Evolutionary conservation across 352 stramenopile genomes (phyloP).

Genomic region (Elongisporangium senticosum): DNA sequence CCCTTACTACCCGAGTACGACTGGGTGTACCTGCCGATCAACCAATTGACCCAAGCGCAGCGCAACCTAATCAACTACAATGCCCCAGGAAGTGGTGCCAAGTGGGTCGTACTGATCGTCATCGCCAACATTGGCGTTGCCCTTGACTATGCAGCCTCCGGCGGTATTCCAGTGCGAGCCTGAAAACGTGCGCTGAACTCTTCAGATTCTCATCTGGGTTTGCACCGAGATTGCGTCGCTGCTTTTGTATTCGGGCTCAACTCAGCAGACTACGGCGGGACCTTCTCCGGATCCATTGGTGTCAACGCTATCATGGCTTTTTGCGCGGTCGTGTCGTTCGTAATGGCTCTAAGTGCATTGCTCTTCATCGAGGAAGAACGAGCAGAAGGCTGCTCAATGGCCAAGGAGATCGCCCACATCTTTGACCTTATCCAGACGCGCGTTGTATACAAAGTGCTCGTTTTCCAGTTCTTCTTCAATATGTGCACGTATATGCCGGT

Average conservation of each 20-base stretch:
- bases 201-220: slow-evolving; percentile 23
- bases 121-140: slow-evolving; percentile 71
- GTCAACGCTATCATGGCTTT: slow-evolving; percentile 26
- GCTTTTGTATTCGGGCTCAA: slow-evolving; percentile 61
- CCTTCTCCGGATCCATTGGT: slow-evolving; percentile 36
- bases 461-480: slow-evolving; percentile 33
- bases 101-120: slow-evolving; percentile 62
- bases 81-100: slow-evolving; percentile 28
- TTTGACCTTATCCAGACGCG: slow-evolving; percentile 35
- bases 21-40: slow-evolving; percentile 8
- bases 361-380: slow-evolving; percentile 14
- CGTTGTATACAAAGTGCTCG: slow-evolving; percentile 31
- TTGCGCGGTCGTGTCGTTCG: slow-evolving; percentile 11
- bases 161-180: slow-evolving; percentile 31
- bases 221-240: slow-evolving; percentile 33
- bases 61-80: slow-evolving; percentile 32
- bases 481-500: slow-evolving; percentile 30
- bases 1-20: slow-evolving; percentile 30
- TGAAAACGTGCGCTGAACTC: slow-evolving; percentile 2
- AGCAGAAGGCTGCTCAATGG: slow-evolving; percentile 13
- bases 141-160: slow-evolving; percentile 67
- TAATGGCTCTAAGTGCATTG: not conserved
- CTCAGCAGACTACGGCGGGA: slow-evolving; percentile 48
- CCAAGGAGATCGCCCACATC: slow-evolving; percentile 17
- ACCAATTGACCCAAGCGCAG: slow-evolving; percentile 20